Base-by-base conservation (phyloP, 352 stramenopile genomes). In the Phytophthora kernoviae region DNA sequence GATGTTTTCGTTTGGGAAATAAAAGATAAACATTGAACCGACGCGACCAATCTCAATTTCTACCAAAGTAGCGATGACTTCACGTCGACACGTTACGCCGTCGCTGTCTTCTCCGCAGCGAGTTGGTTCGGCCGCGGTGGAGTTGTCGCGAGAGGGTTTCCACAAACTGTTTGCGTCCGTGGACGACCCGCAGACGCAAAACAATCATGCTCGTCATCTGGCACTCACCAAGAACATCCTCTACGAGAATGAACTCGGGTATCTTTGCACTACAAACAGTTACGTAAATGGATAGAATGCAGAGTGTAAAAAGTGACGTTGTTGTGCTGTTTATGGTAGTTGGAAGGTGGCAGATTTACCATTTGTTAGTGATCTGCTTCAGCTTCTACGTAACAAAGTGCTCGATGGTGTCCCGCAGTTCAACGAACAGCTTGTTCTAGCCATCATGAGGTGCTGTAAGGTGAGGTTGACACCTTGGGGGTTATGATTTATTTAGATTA, bases 211-310 rank as follows among this genome's bases (percentile, higher is more conserved):
- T 41, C 71, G 84, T 26, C 81, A 94, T 32, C 68, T 92, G 43
- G 86, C 86, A 18, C 71, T 93, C 21, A 77, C 82, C 27, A 89
- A 92, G 68, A 84, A 90, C 32, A 73, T 91, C n/a, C 62, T 93
- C 22, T 88, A 86, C 51, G 78, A 82, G 36, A 89, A 90, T 54
- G 81, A 89, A 50, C 48, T 62, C 1, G 85, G 85, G 85, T 93
- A 52, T 34, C 18, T 15, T 11, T 10, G 33, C 0, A 10, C 21
- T 46, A 26, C n/a, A 5, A 12, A 17, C 12, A 5, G 6, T 12
- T 7, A 42, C 18, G 8, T 20, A 14, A 8, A 2, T 5, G 15
- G 21, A 48, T 32, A 18, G 8, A 44, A 42, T 24, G 8, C 1
- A n/a, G 5, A n/a, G 20, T 12, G 11, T 15, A 14, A 8, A 27